Evolutionary conservation across 306 rosid species (phyloP).

Genomic region (Cercis canadensis): DNA sequence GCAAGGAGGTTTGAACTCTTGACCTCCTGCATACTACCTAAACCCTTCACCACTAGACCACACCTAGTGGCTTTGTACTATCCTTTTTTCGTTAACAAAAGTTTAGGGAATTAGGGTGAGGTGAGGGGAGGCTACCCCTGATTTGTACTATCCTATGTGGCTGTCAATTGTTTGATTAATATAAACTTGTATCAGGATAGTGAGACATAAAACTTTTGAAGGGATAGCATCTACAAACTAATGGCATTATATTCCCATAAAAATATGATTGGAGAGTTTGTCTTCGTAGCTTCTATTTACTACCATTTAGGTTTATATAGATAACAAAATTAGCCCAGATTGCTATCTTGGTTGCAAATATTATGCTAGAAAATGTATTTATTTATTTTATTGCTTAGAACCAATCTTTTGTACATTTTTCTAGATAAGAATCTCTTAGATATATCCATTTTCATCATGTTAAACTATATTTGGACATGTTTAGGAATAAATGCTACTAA

Average conservation of each 20-base stretch:
- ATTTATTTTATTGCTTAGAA: neutral
- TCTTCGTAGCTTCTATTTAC: neutral
- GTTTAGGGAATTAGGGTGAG: no score
- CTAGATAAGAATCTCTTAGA: no score
- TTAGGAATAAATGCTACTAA: neutral
- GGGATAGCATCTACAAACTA: neutral
- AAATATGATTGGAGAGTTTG: neutral
- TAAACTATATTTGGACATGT: neutral
- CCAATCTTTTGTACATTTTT: neutral
- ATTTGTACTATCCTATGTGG: neutral
- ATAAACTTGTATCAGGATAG: neutral
- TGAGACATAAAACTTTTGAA: neutral
- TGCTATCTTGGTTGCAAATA: neutral
- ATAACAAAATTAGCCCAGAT: neutral
- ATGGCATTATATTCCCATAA: neutral
- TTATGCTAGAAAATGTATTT: neutral
- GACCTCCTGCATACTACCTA: no score
- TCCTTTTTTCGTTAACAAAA: no score
- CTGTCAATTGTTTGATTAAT: neutral
- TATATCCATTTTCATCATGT: neutral
- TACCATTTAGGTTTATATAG: neutral
- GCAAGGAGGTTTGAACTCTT: no score
- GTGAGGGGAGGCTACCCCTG: no score
- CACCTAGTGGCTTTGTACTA: no score
- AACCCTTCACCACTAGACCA: no score